These are phyloP conservation scores for Helotiales sp. DNA, from an alignment of 2,329 filamentous ascomycete species.

Conservation along the genomic window DNA sequence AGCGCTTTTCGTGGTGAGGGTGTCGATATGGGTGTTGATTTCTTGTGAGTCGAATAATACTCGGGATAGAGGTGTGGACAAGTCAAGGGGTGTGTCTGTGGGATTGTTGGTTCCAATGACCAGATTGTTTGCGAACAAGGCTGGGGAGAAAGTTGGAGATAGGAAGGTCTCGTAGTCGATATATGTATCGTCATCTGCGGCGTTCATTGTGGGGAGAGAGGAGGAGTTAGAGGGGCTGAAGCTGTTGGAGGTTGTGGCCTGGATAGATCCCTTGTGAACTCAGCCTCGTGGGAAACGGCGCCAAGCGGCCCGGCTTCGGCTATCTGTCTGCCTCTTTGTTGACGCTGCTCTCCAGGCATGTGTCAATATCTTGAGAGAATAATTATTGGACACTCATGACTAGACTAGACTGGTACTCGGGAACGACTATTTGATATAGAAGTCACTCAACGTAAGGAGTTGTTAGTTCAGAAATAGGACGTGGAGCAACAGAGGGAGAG, in stretches of 20 bases:
- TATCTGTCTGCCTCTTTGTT: neutral
- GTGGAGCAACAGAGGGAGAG: no score
- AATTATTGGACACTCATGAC: no score
- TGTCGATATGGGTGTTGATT: slow-evolving; percentile 93
- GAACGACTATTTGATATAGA: no score
- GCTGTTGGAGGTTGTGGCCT: neutral
- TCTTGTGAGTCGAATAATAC: slow-evolving; percentile 97
- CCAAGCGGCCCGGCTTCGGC: neutral
- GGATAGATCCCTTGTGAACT: neutral
- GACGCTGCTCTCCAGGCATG: no score
- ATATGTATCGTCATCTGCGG: slow-evolving; percentile 71
- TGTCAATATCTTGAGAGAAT: no score
- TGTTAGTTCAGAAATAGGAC: no score
- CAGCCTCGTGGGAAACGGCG: neutral
- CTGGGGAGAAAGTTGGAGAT: slow-evolving; percentile 78
- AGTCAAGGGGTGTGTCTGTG: slow-evolving; percentile 86
- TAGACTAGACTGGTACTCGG: no score
- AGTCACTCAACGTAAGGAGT: no score
- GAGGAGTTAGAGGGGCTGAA: slow-evolving; percentile 3
- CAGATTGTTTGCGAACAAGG: slow-evolving; percentile 84
- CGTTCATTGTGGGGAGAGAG: slow-evolving; percentile 31
- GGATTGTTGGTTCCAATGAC: slow-evolving; percentile 91
- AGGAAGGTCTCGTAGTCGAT: slow-evolving; percentile 96
- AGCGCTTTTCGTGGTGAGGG: slow-evolving; percentile 82
- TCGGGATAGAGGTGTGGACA: slow-evolving; percentile 89